Conservation (phyloP, 345 rosid species). For the Boechera retrofracta region DNA sequence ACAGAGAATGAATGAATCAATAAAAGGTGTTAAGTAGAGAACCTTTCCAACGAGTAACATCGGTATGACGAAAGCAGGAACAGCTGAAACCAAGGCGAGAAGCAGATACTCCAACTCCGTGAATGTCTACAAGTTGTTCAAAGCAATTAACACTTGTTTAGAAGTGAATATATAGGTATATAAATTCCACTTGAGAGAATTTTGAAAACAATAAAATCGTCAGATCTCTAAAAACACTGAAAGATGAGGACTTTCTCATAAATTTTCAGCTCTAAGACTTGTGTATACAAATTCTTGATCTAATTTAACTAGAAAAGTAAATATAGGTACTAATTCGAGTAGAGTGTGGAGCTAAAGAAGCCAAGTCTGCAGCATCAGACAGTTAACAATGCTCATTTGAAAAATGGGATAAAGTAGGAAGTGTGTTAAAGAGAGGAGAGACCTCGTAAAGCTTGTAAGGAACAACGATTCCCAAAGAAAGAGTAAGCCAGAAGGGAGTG, state of each 20-base stretch:
- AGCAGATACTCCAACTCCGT: conserved; percentile 93
- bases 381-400: background rate
- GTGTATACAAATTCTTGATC: background rate
- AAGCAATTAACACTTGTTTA: background rate
- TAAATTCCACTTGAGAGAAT: background rate
- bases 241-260: background rate
- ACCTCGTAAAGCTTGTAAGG: conserved; percentile 98
- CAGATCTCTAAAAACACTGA: conserved; percentile 3
- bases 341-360: too few relatives aligned
- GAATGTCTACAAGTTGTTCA: conserved; percentile 60
- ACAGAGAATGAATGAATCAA: background rate
- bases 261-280: too few relatives aligned
- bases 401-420: background rate
- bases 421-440: background rate
- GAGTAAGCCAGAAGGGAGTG: conserved; percentile 98
- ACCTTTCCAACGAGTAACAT: conserved; percentile 77
- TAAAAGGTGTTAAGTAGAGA: background rate
- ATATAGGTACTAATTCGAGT: background rate
- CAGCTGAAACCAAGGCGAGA: conserved; percentile 74
- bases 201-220: background rate
- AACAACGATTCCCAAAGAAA: conserved; percentile 78
- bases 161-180: background rate
- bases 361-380: too few relatives aligned
- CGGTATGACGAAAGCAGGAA: conserved; percentile 81
- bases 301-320: background rate